Conservation (phyloP, 2,329 filamentous ascomycete genomes). For the Sordariomycetes sp. region DNA sequence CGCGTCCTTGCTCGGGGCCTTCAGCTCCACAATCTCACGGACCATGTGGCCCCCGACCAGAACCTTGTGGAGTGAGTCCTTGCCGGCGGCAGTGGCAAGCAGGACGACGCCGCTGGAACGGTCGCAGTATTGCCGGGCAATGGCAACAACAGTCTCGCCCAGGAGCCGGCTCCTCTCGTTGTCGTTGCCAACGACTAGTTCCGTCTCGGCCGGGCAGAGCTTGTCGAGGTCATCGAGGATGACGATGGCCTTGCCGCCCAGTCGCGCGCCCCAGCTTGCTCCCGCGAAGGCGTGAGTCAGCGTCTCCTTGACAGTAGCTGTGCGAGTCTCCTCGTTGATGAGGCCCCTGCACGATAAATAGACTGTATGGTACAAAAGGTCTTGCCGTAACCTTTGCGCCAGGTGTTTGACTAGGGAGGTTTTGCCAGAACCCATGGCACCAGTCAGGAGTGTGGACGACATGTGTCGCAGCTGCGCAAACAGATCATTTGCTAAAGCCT, state of each 20-base stretch:
- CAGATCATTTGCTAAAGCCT: slow-evolving; percentile 59
- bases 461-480: slow-evolving; percentile 66
- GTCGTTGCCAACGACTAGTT: slow-evolving; percentile 84
- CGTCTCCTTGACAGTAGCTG: slow-evolving; percentile 84
- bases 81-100: slow-evolving; percentile 81
- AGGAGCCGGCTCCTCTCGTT: slow-evolving; percentile 87
- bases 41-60: slow-evolving; percentile 87
- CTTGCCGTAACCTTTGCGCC: slow-evolving; percentile 57
- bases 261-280: slow-evolving; percentile 80
- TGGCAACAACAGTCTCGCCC: slow-evolving; percentile 74
- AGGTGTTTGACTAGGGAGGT: slow-evolving; percentile 66
- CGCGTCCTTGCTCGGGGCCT: slow-evolving; percentile 86
- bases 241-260: slow-evolving; percentile 73
- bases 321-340: slow-evolving; percentile 79
- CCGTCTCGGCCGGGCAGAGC: slow-evolving; percentile 84
- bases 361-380: slow-evolving; percentile 66
- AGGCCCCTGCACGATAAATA: slow-evolving; percentile 82
- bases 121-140: slow-evolving; percentile 74
- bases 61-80: slow-evolving; percentile 83
- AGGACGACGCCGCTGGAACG: slow-evolving; percentile 71
- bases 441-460: slow-evolving; percentile 82
- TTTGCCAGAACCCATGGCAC: slow-evolving; percentile 83
- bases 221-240: slow-evolving; percentile 89
- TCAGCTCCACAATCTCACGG: slow-evolving; percentile 77
- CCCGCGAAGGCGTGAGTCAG: slow-evolving; percentile 73